phyloP scores from a whole-genome alignment of 140 eudicot genomes.

The Erigeron philadelphicus region DNA sequence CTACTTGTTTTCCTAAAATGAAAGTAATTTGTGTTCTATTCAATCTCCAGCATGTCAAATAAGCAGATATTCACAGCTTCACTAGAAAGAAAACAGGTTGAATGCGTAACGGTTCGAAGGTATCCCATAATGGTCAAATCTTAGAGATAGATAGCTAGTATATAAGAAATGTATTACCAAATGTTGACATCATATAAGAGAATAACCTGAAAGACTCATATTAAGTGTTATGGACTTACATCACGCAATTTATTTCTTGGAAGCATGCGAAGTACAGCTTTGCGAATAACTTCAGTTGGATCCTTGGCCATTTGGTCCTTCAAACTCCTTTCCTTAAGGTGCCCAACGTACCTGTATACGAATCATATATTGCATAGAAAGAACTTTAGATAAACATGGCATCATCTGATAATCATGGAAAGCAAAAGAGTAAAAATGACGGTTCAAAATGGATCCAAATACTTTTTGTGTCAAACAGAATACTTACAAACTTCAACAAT shows the following conservation, averaged over 20 bases:
- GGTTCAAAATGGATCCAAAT: background rate
- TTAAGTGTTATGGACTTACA: constrained; percentile 44
- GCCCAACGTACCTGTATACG: constrained; percentile 63
- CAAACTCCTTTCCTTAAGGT: constrained; percentile 83
- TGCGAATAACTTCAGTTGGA: constrained; percentile 97
- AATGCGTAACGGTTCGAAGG: background rate
- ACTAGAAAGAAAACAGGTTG: background rate
- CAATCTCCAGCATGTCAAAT: background rate
- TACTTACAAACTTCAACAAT: no score
- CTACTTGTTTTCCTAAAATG: background rate
- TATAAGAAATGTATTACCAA: no score
- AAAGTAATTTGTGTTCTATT: background rate
- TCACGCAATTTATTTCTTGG: constrained; percentile 93
- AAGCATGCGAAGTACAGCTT: constrained; percentile 94
- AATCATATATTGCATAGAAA: constrained; percentile 4
- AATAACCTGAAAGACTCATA: no score
- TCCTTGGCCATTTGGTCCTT: constrained; percentile 91
- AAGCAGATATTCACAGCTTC: background rate
- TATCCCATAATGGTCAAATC: no score
- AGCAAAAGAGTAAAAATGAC: background rate
- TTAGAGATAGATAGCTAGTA: no score
- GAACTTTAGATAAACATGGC: constrained; percentile 7
- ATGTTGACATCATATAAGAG: no score
- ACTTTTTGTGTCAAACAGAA: no score
- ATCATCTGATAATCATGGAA: background rate